Conservation (phyloP, 2,329 filamentous ascomycete species). For the Cladobotryum protrusum region DNA sequence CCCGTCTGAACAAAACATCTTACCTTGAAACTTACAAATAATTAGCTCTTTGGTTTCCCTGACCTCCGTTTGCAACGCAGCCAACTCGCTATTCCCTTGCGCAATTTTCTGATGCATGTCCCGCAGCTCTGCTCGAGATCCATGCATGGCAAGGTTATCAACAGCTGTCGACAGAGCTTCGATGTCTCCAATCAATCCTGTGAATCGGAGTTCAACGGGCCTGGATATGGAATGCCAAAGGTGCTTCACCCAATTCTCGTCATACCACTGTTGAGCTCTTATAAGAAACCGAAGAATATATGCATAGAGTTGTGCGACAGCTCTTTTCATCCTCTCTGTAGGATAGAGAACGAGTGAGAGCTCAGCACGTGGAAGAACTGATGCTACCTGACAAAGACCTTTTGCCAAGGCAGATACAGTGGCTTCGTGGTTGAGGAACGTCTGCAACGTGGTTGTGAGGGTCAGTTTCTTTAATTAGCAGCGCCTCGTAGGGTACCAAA, state of each 20-base stretch:
- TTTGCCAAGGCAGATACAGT: neutral
- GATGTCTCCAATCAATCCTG: neutral
- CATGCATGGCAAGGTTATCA: neutral
- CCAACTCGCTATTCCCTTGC: neutral
- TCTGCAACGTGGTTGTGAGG: neutral
- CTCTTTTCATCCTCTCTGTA: neutral
- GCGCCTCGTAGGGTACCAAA: neutral
- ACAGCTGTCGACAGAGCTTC: neutral
- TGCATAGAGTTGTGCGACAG: neutral
- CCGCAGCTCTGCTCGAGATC: neutral
- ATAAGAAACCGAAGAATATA: neutral
- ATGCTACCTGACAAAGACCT: neutral
- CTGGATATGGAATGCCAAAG: conserved; percentile 1
- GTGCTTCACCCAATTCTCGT: neutral
- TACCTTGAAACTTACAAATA: neutral
- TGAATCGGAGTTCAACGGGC: neutral
- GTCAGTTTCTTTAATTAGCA: neutral
- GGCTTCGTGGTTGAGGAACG: conserved; percentile 1
- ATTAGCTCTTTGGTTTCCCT: neutral
- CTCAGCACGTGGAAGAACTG: neutral
- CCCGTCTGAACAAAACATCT: neutral
- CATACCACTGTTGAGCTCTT: neutral
- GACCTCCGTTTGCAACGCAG: neutral
- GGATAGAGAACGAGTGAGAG: neutral
- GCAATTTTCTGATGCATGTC: neutral